Evolutionary conservation across 306 rosid genomes (phyloP).

Genomic region (Ammopiptanthus mongolicus): DNA sequence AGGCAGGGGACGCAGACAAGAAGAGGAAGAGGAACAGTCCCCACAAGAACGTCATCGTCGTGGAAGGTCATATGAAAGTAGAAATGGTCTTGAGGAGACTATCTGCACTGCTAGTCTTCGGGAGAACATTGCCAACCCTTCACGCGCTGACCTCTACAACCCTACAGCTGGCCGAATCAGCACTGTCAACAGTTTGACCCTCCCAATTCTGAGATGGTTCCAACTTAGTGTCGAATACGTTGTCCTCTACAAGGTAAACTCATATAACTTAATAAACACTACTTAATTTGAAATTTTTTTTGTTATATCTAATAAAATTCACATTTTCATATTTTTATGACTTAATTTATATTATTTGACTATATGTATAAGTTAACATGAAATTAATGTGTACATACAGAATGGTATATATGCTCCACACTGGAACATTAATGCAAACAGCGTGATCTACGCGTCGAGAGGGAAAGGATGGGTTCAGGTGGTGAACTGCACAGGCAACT

Average conservation of each 20-base stretch:
- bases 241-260: slow-evolving; percentile 27
- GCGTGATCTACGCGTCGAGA: slow-evolving; percentile 32
- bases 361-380: background rate
- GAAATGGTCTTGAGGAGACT: slow-evolving; percentile 35
- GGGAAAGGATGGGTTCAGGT: slow-evolving; percentile 53
- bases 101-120: slow-evolving; percentile 24
- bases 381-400: slow-evolving; percentile 12
- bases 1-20: background rate
- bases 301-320: too few relatives aligned
- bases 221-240: slow-evolving; percentile 42
- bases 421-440: slow-evolving; percentile 54
- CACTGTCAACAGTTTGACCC: slow-evolving; percentile 22
- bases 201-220: slow-evolving; percentile 33
- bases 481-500: slow-evolving; percentile 44
- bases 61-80: background rate
- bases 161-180: slow-evolving; percentile 37
- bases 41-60: background rate
- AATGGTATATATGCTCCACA: slow-evolving; percentile 53
- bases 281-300: too few relatives aligned
- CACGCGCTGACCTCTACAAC: slow-evolving; percentile 35
- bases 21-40: background rate
- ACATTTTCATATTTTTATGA: too few relatives aligned
- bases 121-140: slow-evolving; percentile 32
- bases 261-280: too few relatives aligned
- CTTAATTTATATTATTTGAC: too few relatives aligned